Percentiles rank a stretch among this genome's conserved stretches.
Evolutionary conservation across 805 yeast genomes (phyloP).

Genomic region (Pichia kluyveri): DNA sequence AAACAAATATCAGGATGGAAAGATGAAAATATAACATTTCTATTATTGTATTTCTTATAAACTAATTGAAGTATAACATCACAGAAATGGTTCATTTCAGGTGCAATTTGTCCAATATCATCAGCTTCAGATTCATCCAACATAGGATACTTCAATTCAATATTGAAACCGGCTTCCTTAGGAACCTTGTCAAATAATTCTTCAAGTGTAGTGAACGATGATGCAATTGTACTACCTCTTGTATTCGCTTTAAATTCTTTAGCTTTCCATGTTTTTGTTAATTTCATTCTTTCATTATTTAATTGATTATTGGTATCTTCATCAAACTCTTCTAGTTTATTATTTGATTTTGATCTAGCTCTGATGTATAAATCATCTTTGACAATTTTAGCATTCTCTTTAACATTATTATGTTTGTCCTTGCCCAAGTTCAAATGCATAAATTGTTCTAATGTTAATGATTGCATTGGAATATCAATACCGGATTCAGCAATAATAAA

Average conservation of each 20-base stretch:
- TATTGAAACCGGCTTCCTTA: slow-evolving; percentile 78
- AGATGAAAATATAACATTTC: slow-evolving; percentile 85
- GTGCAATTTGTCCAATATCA: slow-evolving; percentile 75
- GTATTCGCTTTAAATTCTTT: slow-evolving; percentile 90
- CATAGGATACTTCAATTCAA: slow-evolving; percentile 94
- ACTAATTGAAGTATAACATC: slow-evolving; percentile 78
- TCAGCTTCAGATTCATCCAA: slow-evolving; percentile 85
- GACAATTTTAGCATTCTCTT: slow-evolving; percentile 9
- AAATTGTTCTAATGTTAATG: slow-evolving; percentile 82
- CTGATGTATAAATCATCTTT: slow-evolving; percentile 25
- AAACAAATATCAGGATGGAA: slow-evolving; percentile 93
- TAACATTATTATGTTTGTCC: slow-evolving; percentile 8
- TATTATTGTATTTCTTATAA: slow-evolving; percentile 65
- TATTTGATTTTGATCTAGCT: slow-evolving; percentile 27
- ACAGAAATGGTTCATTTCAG: slow-evolving; percentile 79
- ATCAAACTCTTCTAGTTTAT: background rate
- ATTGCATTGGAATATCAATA: slow-evolving; percentile 93
- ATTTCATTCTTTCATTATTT: slow-evolving; percentile 58
- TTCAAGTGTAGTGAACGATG: slow-evolving; percentile 80
- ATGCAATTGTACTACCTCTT: slow-evolving; percentile 82
- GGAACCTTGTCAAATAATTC: slow-evolving; percentile 82
- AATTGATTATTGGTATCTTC: slow-evolving; percentile 28
- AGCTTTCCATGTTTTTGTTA: slow-evolving; percentile 80
- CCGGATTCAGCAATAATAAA: slow-evolving; percentile 93
- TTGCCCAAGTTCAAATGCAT: slow-evolving; percentile 39